Evolutionary conservation across 768 basidiomycete genomes (phyloP), one percentile per base, ranked within the genome.

Genomic region (Suillus hirtellus): DNA sequence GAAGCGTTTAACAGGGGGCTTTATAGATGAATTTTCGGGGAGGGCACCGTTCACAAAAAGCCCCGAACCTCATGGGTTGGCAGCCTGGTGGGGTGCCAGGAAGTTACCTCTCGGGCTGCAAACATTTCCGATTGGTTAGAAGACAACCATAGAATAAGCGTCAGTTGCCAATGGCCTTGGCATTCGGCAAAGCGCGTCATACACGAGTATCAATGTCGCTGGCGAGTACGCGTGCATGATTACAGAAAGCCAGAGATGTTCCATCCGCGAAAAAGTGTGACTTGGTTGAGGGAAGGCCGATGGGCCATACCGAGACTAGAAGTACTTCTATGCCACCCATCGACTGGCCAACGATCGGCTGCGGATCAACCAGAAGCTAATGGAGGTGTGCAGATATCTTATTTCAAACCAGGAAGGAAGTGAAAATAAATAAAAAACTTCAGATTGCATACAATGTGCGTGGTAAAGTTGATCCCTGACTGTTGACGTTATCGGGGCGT

Each of bases 61-160:
- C 35, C 53, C 6, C 12, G 12, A 3, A 6, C 53, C 53, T 54
- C 53, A 35, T 54, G 53, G 17, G 12, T 11, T 54, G 52, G 42
- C 17, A 6, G 42, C 42, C 42, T 19, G 8, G 52, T 7, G 19
- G 52, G 34, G 34, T 54, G 34, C 34, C 34, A 54, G 53, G 8
- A 0, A n/a, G 4, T 19, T n/a, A 11, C 1, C 1, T n/a, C 19
- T n/a, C 3, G 11, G 11, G 9, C 24, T 24, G 34, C 6, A n/a
- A 14, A 21, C 21, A 1, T 21, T 21, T 54, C 35, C 35, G 35
- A 37, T 14, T 54, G 10, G n/a, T 21, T 21, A n/a, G n/a, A 12
- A 14, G 35, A 37, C 53, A 21, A 1, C 6, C 34, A 35, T 37
- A 2, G 19, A 21, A n/a, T 37, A 37, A 12, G 12, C 7, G 34